A percentile compares a stretch with the other conserved stretches of the same genome.
Evolutionary conservation across 2,329 filamentous ascomycete species (phyloP).

Genomic region (Leptographium lundbergii): DNA sequence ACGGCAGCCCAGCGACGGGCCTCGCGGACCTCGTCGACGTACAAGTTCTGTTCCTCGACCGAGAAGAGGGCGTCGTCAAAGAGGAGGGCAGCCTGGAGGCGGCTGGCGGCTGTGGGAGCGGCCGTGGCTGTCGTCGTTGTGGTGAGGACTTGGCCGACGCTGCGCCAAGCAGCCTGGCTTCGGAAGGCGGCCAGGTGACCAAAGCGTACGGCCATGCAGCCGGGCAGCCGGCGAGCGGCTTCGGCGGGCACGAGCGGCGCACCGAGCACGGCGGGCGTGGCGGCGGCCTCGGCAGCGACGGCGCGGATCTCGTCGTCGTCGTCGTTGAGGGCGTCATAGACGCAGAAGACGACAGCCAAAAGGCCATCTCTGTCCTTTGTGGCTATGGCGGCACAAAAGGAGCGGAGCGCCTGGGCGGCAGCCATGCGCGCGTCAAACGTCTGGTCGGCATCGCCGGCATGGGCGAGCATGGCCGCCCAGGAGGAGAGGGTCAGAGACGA

Average conservation of each 20-base stretch:
- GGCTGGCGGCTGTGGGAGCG: slow-evolving; percentile 18
- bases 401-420: slow-evolving; percentile 40
- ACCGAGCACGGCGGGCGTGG: slow-evolving; percentile 27
- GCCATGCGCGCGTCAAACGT: slow-evolving; percentile 54
- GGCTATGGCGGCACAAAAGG: slow-evolving; percentile 23
- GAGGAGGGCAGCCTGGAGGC: slow-evolving; percentile 26
- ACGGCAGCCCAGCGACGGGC: slow-evolving; percentile 52
- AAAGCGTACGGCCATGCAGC: slow-evolving; percentile 27
- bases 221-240: slow-evolving; percentile 31
- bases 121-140: slow-evolving; percentile 3
- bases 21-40: slow-evolving; percentile 70
- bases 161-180: slow-evolving; percentile 26
- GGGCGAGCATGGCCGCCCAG: slow-evolving; percentile 39
- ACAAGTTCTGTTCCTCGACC: slow-evolving; percentile 90
- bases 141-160: slow-evolving; percentile 20
- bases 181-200: slow-evolving; percentile 23
- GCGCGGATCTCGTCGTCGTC: slow-evolving; percentile 84
- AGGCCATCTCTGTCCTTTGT: slow-evolving; percentile 16
- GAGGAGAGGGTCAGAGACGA: slow-evolving; percentile 13
- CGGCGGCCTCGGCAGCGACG: slow-evolving; percentile 39
- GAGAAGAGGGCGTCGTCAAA: slow-evolving; percentile 64
- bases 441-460: slow-evolving; percentile 36
- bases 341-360: slow-evolving; percentile 46
- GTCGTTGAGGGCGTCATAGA: slow-evolving; percentile 72
- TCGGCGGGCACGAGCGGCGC: slow-evolving; percentile 31